Base-by-base conservation (phyloP, 129 eudicot species). In the Escallonia rubra region DNA sequence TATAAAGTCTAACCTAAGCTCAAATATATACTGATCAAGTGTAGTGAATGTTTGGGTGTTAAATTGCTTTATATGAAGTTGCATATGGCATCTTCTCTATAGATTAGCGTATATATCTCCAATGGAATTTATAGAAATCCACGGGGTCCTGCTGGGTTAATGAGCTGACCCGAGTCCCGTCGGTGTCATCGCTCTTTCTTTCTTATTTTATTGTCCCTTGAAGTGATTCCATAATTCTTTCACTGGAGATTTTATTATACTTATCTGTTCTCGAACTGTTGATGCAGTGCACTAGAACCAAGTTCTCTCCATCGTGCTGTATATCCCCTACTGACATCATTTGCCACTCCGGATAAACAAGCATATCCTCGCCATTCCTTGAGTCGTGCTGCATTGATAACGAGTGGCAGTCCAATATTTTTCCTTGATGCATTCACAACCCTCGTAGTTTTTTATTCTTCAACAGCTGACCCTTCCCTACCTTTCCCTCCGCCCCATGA, bases 401-500 rank as follows among this genome's bases (percentile, higher is more conserved):
- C 99, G 10, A 93, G 99, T 66, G 96, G 86, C 54, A 84, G 99
- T 61, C 99, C 99, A n/a, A 93, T 93, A 67, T 93, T 89, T 61
- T 87, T 93, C 64, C 92, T 93, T 13, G 99, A 93, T 73, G 99
- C 96, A 34, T 89, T 93, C 79, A 93, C 96, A 10, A 82, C 84
- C 43, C 90, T 93, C 64, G 82, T 93, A 74, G 99, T 93, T 64
- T 93, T 84, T 61, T 93, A 93, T 59, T 89, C 99, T 43, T 86
- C 99, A 55, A 82, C 96, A 50, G 99, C 96, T 11, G 92, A 89
- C 69, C 87, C 96, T 43, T 46, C 96, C 34, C 86, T 93, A 57
- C 99, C 99, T 64, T 93, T 80, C 67, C 99, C 96, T 68, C 99
- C 99, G 34, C 99, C 99, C 46, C 96, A 93, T 62, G 92, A 93